phyloP scores from a whole-genome alignment of 495 filamentous ascomycete species.

The Aspergillus coremiiformis region DNA sequence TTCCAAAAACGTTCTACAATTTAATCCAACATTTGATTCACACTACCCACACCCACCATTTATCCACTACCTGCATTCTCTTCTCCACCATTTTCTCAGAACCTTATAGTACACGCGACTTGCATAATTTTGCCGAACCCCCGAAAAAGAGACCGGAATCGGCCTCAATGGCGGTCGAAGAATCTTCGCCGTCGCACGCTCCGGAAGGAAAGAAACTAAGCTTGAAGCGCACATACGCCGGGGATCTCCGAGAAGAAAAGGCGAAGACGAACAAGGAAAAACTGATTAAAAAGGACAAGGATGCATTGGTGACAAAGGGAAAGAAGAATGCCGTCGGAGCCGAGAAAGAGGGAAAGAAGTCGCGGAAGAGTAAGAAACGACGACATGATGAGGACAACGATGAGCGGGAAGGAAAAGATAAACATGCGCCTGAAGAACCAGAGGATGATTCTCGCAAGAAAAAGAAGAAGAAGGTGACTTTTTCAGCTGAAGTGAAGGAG shows the following conservation, averaged over 20 bases:
- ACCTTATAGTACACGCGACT: background rate
- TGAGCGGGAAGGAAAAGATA: background rate
- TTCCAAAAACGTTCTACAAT: conserved; percentile 4
- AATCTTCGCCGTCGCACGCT: conserved; percentile 37
- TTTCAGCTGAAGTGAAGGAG: conserved; percentile 61
- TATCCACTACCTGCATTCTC: background rate
- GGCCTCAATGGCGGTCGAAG: conserved; percentile 13
- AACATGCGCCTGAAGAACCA: background rate
- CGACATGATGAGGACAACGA: conserved; percentile 5
- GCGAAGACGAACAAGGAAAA: conserved; percentile 20
- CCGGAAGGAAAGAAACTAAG: conserved; percentile 75
- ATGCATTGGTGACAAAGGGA: conserved; percentile 4
- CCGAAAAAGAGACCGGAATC: background rate
- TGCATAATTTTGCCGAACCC: background rate
- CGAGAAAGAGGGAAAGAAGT: conserved; percentile 19
- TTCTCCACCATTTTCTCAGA: background rate
- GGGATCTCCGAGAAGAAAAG: conserved; percentile 32
- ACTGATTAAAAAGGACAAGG: conserved; percentile 16
- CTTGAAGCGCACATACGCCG: conserved; percentile 62
- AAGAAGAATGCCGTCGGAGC: conserved; percentile 9
- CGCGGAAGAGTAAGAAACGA: conserved; percentile 12
- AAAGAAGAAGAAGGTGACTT: conserved; percentile 65
- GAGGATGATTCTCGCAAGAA: conserved; percentile 42
- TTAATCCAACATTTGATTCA: background rate
- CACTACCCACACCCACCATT: background rate